Conservation (phyloP, 768 basidiomycete species). For the Phylloporus sp. region DNA sequence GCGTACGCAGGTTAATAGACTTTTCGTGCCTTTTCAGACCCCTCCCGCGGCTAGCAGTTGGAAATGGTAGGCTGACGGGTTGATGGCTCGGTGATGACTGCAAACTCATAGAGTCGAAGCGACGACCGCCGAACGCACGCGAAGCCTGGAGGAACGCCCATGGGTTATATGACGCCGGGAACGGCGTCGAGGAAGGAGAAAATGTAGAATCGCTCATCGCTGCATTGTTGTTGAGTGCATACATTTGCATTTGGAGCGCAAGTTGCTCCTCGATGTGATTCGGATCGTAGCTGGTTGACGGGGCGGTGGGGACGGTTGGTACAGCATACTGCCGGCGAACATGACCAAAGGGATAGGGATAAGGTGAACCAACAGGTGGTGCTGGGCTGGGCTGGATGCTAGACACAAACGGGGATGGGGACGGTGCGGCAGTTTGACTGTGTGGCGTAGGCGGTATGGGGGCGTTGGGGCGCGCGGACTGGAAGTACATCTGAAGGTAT, state of each 20-base stretch:
- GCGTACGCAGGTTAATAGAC: slow-evolving; percentile 33
- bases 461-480: slow-evolving; percentile 62
- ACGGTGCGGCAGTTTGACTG: slow-evolving; percentile 68
- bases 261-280: slow-evolving; percentile 64
- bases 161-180: slow-evolving; percentile 62
- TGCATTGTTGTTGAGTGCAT: slow-evolving; percentile 65
- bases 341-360: slow-evolving; percentile 74
- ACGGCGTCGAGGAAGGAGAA: slow-evolving; percentile 73
- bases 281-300: slow-evolving; percentile 35
- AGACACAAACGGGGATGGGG: slow-evolving; percentile 63
- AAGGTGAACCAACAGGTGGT: slow-evolving; percentile 66
- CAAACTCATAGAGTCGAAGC: slow-evolving; percentile 54
- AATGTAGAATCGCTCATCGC: slow-evolving; percentile 69
- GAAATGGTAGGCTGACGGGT: slow-evolving; percentile 43
- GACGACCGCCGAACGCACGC: slow-evolving; percentile 41
- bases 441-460: slow-evolving; percentile 80
- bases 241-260: slow-evolving; percentile 75
- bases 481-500: slow-evolving; percentile 58
- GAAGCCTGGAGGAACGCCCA: slow-evolving; percentile 70
- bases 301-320: slow-evolving; percentile 41
- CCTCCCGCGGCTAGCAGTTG: slow-evolving; percentile 39
- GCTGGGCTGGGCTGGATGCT: slow-evolving; percentile 52
- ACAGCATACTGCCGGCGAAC: slow-evolving; percentile 52
- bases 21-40: slow-evolving; percentile 45
- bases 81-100: slow-evolving; percentile 39